Evolutionary conservation across 768 basidiomycete genomes (phyloP), one percentile per base, ranked within the genome.

Genomic region (Podaxis carcinomalis): DNA sequence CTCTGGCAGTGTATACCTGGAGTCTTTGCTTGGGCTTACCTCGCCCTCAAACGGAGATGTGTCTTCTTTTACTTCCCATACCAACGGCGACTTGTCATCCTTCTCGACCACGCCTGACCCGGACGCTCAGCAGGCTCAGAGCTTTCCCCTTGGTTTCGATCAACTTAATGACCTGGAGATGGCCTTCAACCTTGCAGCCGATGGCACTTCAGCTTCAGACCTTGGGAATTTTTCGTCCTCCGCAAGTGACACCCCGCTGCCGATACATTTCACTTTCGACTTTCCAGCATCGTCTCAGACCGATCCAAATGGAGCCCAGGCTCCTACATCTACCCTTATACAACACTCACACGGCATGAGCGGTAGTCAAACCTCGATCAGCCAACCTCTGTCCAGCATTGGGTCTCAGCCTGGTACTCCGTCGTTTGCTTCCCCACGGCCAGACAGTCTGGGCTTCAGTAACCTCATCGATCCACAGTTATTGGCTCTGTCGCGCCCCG

Each of bases 381-480:
- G 7, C 11, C 25, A 21, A 25, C 11, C 47, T 13, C 11, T 5
- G 6, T 19, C 42, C 6, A n/a, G 42, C 14, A 44, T 44, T 19
- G 32, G 32, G 32, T 32, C 32, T 32, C 32, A 32, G 32, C 32
- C 32, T 32, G 32, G 1, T 32, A 6, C 32, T 32, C 32, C 32
- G 32, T 9, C 32, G 32, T 32, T 32, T 19, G 3, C 25, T 23
- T 11, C 47, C 4, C 4, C 47, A 32, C 16, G 6, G 2, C 14
- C 32, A 19, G 51, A 7, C 13, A 51, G 19, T 23, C 10, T 36
- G 28, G 44, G 14, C 9, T 19, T 47, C n/a, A 63, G 69, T 51
- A 37, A 65, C 39, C 56, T 69, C 28, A 74, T 77, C 55, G 76
- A 78, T 53, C 75, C 75, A 28, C 60, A 67, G 42, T 67, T 77